A percentile compares a stretch with the other conserved stretches of the same genome.
These are phyloP conservation scores for Prorocentrum cordatum DNA, from an alignment of 169 alveolate genomes.

Conservation along the genomic window DNA sequence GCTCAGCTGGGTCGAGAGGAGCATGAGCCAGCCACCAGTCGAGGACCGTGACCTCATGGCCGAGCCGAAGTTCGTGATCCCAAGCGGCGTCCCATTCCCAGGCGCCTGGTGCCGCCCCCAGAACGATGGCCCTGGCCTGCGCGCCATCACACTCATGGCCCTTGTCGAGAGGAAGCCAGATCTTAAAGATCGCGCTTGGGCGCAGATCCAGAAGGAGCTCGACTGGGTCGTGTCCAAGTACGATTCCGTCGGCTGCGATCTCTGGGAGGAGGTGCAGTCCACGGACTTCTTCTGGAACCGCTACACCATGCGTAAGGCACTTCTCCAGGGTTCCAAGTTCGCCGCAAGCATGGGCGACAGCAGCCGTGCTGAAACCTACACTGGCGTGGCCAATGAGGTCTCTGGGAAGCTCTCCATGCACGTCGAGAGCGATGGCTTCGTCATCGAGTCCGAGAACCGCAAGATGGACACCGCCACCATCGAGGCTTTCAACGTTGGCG, in stretches of 20 bases:
- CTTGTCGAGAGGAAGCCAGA: neutral
- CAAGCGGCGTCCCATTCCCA: constrained; percentile 21
- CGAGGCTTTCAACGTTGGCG: constrained; percentile 49
- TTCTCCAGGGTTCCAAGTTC: neutral
- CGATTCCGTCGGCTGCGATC: constrained; percentile 1
- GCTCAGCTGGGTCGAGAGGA: neutral
- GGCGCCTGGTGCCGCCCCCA: constrained; percentile 61
- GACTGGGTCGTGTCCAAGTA: constrained; percentile 37
- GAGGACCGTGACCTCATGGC: neutral
- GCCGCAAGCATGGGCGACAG: too few relatives aligned
- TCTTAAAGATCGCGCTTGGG: neutral
- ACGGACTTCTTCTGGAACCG: constrained; percentile 53
- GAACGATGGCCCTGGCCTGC: constrained; percentile 36
- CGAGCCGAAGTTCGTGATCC: constrained; percentile 31
- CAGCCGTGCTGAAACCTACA: too few relatives aligned
- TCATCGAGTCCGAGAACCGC: constrained; percentile 19
- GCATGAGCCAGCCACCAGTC: neutral
- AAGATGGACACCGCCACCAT: constrained; percentile 36
- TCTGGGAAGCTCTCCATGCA: neutral
- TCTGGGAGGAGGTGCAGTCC: constrained; percentile 52
- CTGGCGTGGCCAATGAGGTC: too few relatives aligned
- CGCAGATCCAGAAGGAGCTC: neutral
- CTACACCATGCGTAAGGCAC: constrained; percentile 39
- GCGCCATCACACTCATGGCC: constrained; percentile 35
- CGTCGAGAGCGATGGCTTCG: neutral